Conservation (phyloP, 345 rosid genomes). For the Abelmoschus esculentus region DNA sequence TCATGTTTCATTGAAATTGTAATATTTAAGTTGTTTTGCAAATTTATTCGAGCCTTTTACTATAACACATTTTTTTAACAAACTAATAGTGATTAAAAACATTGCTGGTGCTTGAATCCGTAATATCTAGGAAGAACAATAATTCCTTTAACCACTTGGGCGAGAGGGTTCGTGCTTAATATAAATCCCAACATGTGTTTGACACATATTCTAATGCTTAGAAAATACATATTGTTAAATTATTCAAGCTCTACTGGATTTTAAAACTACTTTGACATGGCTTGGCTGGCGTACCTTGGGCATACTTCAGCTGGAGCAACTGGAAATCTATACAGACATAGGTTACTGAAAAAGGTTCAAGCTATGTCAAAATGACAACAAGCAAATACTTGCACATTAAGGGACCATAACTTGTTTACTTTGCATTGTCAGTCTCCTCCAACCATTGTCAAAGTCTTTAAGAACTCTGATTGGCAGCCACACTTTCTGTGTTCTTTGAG, state of each 20-base stretch:
- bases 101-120: too few species aligned
- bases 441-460: background rate
- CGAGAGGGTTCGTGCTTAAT: background rate
- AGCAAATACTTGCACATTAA: background rate
- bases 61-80: too few species aligned
- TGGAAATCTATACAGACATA: background rate
- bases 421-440: constrained; percentile 4
- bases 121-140: too few species aligned
- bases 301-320: background rate
- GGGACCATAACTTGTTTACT: background rate
- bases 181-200: background rate
- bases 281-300: background rate
- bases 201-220: background rate
- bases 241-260: background rate
- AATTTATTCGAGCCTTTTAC: too few species aligned
- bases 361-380: constrained; percentile 2
- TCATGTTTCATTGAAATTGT: too few species aligned
- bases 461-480: background rate
- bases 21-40: too few species aligned
- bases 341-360: background rate
- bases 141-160: too few species aligned
- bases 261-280: background rate
- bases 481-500: background rate
- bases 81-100: too few species aligned
- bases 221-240: constrained; percentile 1